phyloP scores from a whole-genome alignment of 306 rosid genomes.

The Rosa multiflora region DNA sequence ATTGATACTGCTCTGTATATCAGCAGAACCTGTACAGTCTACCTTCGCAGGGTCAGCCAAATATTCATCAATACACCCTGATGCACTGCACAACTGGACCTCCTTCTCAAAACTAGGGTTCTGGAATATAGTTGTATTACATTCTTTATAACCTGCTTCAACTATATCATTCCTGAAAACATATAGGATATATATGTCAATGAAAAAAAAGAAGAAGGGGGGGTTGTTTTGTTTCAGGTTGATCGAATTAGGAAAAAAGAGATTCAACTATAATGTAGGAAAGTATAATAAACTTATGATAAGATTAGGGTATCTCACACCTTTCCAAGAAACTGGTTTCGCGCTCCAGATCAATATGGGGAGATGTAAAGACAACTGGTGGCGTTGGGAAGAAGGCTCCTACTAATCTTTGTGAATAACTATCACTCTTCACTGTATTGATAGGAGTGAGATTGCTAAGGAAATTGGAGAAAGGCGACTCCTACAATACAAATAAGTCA shows the following conservation, averaged over 20 bases:
- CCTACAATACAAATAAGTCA: slow-evolving; percentile 15
- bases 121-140: slow-evolving; percentile 1
- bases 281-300: neutral
- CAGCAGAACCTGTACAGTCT: neutral
- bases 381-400: slow-evolving; percentile 23
- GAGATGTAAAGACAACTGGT: slow-evolving; percentile 24
- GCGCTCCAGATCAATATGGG: slow-evolving; percentile 17
- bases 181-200: neutral
- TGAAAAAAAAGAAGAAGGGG: neutral
- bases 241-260: neutral
- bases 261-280: neutral
- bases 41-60: slow-evolving; percentile 13
- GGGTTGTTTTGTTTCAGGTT: too few species aligned
- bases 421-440: neutral
- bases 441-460: slow-evolving; percentile 24
- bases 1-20: neutral
- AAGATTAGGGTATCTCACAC: neutral
- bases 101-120: slow-evolving; percentile 21
- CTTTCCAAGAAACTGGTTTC: slow-evolving; percentile 15
- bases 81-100: slow-evolving; percentile 8
- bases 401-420: slow-evolving; percentile 4
- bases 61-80: slow-evolving; percentile 12
- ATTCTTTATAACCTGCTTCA: slow-evolving; percentile 15
- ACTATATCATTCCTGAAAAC: slow-evolving; percentile 15
- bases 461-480: slow-evolving; percentile 23